These are phyloP conservation scores for Sclerotinia borealis DNA, from an alignment of 2,329 filamentous ascomycete species.

Conservation along the genomic window DNA sequence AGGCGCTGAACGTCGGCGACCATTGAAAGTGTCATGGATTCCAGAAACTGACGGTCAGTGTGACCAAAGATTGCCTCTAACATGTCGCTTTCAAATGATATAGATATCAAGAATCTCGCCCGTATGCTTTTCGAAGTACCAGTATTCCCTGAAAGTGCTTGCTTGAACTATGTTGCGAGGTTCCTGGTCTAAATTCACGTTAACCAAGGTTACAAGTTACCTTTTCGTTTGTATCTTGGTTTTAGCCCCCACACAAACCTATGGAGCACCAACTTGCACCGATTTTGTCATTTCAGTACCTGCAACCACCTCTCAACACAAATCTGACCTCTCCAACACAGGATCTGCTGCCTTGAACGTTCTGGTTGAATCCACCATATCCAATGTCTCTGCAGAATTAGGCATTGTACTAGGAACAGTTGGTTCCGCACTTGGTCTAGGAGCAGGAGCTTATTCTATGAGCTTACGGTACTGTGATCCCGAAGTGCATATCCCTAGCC, in stretches of 20 bases:
- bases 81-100: neutral
- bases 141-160: neutral
- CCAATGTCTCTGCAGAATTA: neutral
- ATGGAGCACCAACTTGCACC: neutral
- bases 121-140: neutral
- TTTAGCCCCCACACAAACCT: neutral
- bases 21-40: neutral
- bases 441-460: neutral
- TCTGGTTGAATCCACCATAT: neutral
- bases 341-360: neutral
- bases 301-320: neutral
- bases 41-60: neutral
- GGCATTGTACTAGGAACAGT: neutral
- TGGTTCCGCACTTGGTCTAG: neutral
- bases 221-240: neutral
- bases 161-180: neutral
- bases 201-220: neutral
- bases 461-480: neutral
- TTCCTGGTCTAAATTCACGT: neutral
- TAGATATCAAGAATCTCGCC: neutral
- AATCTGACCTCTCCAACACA: neutral
- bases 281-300: neutral
- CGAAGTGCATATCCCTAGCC: neutral
- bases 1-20: neutral
- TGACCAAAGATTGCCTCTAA: neutral